phyloP scores from a whole-genome alignment of 495 filamentous ascomycete genomes.

The Extremus antarcticus region DNA sequence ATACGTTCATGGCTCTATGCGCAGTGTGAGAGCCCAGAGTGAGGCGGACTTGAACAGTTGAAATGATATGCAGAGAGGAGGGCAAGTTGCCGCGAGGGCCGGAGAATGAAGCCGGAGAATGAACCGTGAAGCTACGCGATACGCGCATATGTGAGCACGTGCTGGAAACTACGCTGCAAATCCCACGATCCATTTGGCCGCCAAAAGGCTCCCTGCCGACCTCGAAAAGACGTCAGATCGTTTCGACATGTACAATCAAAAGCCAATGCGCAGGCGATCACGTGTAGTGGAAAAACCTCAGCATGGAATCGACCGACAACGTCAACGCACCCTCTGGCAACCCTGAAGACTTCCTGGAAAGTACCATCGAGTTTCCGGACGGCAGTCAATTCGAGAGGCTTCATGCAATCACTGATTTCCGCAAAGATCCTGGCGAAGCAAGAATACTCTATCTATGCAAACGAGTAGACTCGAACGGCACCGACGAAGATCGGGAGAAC shows the following conservation, averaged over 20 bases:
- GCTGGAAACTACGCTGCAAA: no score
- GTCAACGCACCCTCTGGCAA: not conserved
- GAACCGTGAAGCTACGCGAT: no score
- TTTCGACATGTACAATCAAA: no score
- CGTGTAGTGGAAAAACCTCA: not conserved
- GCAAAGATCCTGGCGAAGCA: constrained; percentile 14
- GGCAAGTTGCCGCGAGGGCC: no score
- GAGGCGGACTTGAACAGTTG: no score
- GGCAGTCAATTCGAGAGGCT: constrained; percentile 2
- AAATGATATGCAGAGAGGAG: no score
- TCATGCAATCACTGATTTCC: constrained; percentile 13
- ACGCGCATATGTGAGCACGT: no score
- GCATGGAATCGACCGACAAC: not conserved
- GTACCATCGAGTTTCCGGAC: constrained; percentile 2
- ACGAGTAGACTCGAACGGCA: not conserved
- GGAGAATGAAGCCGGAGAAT: no score
- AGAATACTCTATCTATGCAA: constrained; percentile 11
- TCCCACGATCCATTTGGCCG: no score
- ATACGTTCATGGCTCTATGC: constrained; percentile 2
- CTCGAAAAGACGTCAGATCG: no score
- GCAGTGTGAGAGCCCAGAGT: not conserved
- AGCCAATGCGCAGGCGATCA: not conserved
- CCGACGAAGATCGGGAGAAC: not conserved
- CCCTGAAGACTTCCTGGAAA: constrained; percentile 5
- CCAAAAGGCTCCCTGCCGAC: no score